Evolutionary conservation across 805 yeast species (phyloP), one percentile per base, ranked within the genome.

Genomic region (Wickerhamiella slavikovae): DNA sequence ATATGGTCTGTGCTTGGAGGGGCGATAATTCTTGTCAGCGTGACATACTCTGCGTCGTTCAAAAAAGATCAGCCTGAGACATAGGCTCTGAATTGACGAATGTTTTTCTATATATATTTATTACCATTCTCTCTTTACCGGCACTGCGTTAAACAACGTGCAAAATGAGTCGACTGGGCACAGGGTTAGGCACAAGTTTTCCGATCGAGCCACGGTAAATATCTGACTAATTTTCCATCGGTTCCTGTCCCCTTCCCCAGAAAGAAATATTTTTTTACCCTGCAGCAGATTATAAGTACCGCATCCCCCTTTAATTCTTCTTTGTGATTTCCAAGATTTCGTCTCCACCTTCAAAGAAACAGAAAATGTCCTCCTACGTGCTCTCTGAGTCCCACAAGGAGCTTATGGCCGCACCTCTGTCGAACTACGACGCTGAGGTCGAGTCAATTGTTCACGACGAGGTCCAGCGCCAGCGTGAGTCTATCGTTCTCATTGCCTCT

Each of bases 401-500:
- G 28, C 35, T 43, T 15, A 40, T 43, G 42, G 36, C 40, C 33
- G 41, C 24, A 22, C 17, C 28, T 15, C 23, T 31, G 13, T 9
- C 28, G 13, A 18, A 27, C 28, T 27, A 21, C 34, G 62, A 57
- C 43, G 59, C 61, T 25, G 57, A 51, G 39, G 62, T 57, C 32
- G 53, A 44, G 31, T 36, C 38, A 29, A 57, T 57, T 47, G 43
- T 57, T 44, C 44, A 49, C 45, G 75, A 72, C 52, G 98, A 89
- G 60, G 74, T 73, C 51, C 62, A 62, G 42, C 80, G 98, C 64
- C 98, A 89, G 64, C 74, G 70, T 55, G 82, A 78, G 56, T 83
- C 95, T 25, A 75, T 89, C 44, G 85, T 79, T 27, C 67, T 89
- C 53, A 89, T 89, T 54, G 93, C 98, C 19, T 78, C 93, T 32